Base-by-base conservation (phyloP, 768 basidiomycete genomes). In the Boletus rex-veris region DNA sequence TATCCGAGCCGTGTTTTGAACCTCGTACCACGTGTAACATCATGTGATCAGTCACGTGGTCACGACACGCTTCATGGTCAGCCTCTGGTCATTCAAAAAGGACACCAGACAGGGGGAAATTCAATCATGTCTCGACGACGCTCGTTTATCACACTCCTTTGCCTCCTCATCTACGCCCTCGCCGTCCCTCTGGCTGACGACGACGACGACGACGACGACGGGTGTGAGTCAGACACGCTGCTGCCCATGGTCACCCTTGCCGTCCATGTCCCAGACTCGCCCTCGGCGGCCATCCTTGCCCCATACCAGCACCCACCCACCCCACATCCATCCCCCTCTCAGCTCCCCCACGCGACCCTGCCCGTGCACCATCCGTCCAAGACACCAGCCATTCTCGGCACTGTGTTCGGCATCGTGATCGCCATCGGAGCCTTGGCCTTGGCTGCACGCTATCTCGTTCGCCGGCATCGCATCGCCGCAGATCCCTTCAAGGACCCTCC, bases 61-160 rank as follows among this genome's bases (percentile, higher is more conserved):
- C 24, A 5, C 7, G 8, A 48, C 58, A 26, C 57, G 24, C 4
- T 5, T 5, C 24, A 30, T 37, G n/a, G 65, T 67, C 64, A 62
- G 62, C 62, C 65, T 49, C 65, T 28, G 0, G 5, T 12, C 26
- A 31, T 60, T 60, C 51, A 28, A 28, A 36, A 36, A 15, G 35
- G 35, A 12, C 12, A 60, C 47, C 55, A 39, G 49, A 35, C 33
- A 26, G 2, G 50, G 28, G 26, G 2, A 15, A 35, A 7, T 3
- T 4, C 5, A 15, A 40, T 36, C 16, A 64, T 65, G 63, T 40
- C 44, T 39, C 55, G 30, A 49, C 24, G 44, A 57, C 64, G 28
- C 54, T 66, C 64, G 1, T 63, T 67, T 40, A 43, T 31, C 11
- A 57, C 59, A 28, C 55, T 65, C 64, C 0, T 60, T 54, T 63